Evolutionary conservation across 257 asterid species (phyloP).

Genomic region (Misopates orontium): DNA sequence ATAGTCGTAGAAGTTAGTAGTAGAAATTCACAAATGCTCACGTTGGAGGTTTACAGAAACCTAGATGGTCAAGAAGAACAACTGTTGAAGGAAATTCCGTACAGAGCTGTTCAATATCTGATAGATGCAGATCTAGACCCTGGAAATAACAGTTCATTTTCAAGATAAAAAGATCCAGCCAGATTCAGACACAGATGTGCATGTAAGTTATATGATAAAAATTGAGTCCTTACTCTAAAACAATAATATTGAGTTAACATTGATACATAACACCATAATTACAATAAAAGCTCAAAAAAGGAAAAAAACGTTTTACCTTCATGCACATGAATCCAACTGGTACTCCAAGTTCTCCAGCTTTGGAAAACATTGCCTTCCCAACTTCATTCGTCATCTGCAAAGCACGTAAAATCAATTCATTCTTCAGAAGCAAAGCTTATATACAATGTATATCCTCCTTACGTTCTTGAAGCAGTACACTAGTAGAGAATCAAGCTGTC

Average conservation of each 20-base stretch:
- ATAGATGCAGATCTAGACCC: conserved; percentile 75
- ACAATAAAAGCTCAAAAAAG: not conserved
- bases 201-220: not conserved
- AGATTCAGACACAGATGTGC: not conserved
- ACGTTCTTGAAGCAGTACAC: too few relatives aligned
- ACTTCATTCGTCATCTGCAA: conserved; percentile 82
- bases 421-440: not conserved
- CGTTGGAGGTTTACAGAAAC: conserved; percentile 85
- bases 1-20: not conserved
- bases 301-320: conserved; percentile 46
- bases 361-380: conserved; percentile 74
- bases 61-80: conserved; percentile 76
- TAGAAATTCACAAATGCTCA: conserved; percentile 52
- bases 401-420: conserved; percentile 10
- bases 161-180: not conserved
- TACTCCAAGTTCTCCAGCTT: conserved; percentile 83
- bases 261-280: not conserved
- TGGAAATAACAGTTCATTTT: conserved; percentile 32
- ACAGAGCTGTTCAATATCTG: conserved; percentile 76
- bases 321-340: conserved; percentile 93
- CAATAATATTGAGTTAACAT: conserved; percentile 4
- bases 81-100: conserved; percentile 71
- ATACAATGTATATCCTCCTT: too few relatives aligned
- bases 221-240: conserved; percentile 3
- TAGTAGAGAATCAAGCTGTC: too few relatives aligned